phyloP scores from a whole-genome alignment of 306 rosid genomes.

The Cicer pinnatifidum region DNA sequence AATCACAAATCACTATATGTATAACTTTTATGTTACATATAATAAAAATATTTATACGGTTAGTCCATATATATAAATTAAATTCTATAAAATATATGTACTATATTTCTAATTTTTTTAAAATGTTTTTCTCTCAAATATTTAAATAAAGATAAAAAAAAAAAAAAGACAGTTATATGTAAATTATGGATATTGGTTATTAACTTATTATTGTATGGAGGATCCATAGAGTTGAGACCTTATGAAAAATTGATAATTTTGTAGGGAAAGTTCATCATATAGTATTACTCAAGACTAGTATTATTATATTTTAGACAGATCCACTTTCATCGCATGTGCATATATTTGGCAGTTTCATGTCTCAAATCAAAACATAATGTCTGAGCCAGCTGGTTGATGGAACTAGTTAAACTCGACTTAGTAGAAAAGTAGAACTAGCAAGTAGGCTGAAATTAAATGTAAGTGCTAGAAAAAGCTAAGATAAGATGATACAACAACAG shows the following conservation, averaged over 20 bases:
- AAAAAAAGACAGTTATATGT: too few species aligned
- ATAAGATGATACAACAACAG: neutral
- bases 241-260: neutral
- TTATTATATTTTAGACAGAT: neutral
- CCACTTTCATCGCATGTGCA: neutral
- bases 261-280: neutral
- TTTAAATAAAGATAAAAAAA: too few species aligned
- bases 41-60: too few species aligned
- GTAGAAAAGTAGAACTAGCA: slow-evolving; percentile 7
- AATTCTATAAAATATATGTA: too few species aligned
- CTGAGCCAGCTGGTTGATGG: neutral
- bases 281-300: too few species aligned
- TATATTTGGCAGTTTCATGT: neutral
- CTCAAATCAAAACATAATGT: neutral
- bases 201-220: too few species aligned
- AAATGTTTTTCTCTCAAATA: neutral
- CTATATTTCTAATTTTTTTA: neutral
- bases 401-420: slow-evolving; percentile 19
- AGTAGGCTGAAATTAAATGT: slow-evolving; percentile 6
- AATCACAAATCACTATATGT: too few species aligned
- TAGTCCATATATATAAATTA: too few species aligned
- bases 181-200: too few species aligned
- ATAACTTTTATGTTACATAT: too few species aligned
- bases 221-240: neutral
- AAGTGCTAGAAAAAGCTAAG: neutral